Conservation (phyloP, 805 yeast genomes). For the Hanseniaspora pseudoguilliermondii region DNA sequence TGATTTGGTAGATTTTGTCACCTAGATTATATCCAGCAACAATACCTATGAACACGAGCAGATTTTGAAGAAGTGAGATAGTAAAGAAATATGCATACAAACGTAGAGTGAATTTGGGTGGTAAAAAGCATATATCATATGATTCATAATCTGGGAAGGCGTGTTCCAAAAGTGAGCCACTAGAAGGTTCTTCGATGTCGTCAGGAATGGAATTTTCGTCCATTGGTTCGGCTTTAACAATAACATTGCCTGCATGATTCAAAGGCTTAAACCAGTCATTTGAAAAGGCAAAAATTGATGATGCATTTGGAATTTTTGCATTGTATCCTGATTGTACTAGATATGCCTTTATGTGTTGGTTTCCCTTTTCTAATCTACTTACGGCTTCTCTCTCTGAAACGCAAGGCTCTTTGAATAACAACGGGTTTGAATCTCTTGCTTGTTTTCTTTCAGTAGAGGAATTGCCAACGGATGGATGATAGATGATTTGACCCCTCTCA, state of each 20-base stretch:
- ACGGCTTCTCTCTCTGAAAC: not conserved
- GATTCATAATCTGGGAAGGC: not conserved
- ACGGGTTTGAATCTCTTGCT: not conserved
- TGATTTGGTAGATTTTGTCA: not conserved
- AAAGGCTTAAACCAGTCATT: conserved; percentile 1
- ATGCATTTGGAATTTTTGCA: conserved; percentile 1
- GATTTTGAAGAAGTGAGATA: not conserved
- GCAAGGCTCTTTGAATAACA: not conserved
- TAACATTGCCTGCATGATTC: not conserved
- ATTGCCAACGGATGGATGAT: not conserved
- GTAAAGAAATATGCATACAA: not conserved
- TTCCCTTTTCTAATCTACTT: not conserved
- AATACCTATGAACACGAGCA: not conserved
- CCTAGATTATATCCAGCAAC: not conserved
- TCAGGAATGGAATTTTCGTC: not conserved
- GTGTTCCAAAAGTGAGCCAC: not conserved
- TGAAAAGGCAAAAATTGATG: not conserved
- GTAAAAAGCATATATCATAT: conserved; percentile 6
- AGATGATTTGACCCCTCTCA: conserved; percentile 1
- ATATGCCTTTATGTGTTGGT: conserved; percentile 3
- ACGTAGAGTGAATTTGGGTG: not conserved
- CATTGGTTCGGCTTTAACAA: not conserved
- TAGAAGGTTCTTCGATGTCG: not conserved
- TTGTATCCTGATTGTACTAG: conserved; percentile 2
- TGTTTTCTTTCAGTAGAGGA: not conserved